Base-by-base conservation (phyloP, 202 grass and related monocot genomes). In the Alloteropsis angusta region DNA sequence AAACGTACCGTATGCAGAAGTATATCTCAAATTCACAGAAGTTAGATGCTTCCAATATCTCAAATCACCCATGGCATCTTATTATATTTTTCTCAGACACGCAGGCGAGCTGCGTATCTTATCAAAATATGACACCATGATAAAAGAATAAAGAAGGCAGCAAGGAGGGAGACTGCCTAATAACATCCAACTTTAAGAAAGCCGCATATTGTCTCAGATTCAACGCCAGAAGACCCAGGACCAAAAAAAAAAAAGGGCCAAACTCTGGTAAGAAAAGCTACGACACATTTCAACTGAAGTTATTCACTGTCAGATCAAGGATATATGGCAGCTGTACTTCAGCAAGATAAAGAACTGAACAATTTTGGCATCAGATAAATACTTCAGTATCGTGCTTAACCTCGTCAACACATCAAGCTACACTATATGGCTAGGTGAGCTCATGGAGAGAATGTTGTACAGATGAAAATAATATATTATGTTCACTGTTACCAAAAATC, bases 401-500 rank as follows among this genome's bases (percentile, higher is more conserved):
- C 59, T 68, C 52, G 61, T 41, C 2, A 22, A 3, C 19, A 73
- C 21, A 70, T 45, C 35, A 60, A 83, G 72, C 61, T 52, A 60
- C 19, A 70, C 45, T 63, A 19, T 5, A 75, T 80, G 49, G 49
- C 5, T 58, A 81, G 5, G 22, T 35, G 12, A 28, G 46, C 54
- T 76, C n/a, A 55, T 18, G 66, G 9, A 19, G 21, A 75, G 64
- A 80, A 48, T 32, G 21, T 15, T 88, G 76, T 39, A 34, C 10
- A 4, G 2, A 23, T 11, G 17, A 68, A 73, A 68, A 73, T 5
- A 65, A 41, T 79, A 37, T 82, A 82, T 37, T 35, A 50, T 13
- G 53, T 63, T 65, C 43, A 78, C 9, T 66, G 35, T 85, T 76
- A 93, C 91, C 91, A 93, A 73, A 88, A 93, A 77, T 93, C 91